Evolutionary conservation across 2,329 filamentous ascomycete genomes (phyloP), one percentile per base, ranked within the genome.

Genomic region (Coniochaeta ligniaria): DNA sequence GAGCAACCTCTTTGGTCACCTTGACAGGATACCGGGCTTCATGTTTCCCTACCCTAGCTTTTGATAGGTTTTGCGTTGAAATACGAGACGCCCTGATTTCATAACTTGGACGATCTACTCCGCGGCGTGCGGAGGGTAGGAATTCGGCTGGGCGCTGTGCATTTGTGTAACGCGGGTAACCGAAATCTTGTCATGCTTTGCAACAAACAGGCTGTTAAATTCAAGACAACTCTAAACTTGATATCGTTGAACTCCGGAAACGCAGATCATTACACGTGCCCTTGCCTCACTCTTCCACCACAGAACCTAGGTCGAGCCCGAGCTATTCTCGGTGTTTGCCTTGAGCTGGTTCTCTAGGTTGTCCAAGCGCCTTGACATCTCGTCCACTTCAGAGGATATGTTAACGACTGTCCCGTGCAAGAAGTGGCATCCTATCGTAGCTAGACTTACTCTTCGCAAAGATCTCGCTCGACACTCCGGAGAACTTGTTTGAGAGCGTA

Each of bases 361-460:
- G 71, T 97, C 93, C 24, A 97, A 77, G 28, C 93, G 85, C 63
- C 89, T 83, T 16, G 91, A 90, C 92, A 97, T 96, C 64, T 96
- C 92, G 70, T 96, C 93, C 90, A 97, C 92, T 96, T 63, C 9
- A 55, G 26, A 55, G 61, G 17, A 22, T 11, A 5, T 36, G 58
- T 50, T 35, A 1, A n/a, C 16, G 3, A 24, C 33, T 50, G 35
- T 12, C 2, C 4, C 12, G 35, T 36, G 8, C 43, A 20, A 47
- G 20, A 26, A 55, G 35, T 31, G 20, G n/a, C n/a, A 6, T 20
- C 2, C 20, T 12, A 17, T 41, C 24, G 16, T 55, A 33, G 26
- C 11, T n/a, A 12, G 0, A 78, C 87, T 72, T 74, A 96, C 92
- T 91, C 76, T 96, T 96, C 41, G 89, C 84, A 68, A 96, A 91